A percentile compares a stretch with the other conserved stretches of the same genome.
Conservation (phyloP, 768 basidiomycete species). For the Crepidotus variabilis region DNA sequence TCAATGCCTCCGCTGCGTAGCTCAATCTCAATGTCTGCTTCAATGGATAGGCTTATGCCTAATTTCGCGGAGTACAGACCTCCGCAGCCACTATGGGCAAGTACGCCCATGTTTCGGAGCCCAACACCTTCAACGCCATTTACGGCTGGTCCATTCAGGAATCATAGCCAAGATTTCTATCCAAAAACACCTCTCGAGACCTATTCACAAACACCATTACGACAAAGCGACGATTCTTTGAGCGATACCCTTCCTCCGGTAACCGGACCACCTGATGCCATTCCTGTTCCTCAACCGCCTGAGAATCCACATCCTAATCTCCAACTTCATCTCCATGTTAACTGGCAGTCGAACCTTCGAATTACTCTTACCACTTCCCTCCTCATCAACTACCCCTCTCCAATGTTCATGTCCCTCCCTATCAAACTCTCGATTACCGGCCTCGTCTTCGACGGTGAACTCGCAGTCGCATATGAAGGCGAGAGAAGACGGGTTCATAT, state of each 20-base stretch:
- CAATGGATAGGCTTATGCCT: slow-evolving; percentile 40
- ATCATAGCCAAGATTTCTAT: slow-evolving; percentile 15
- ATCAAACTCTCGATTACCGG: slow-evolving; percentile 92
- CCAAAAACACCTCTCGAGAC: not conserved
- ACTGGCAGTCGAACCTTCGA: slow-evolving; percentile 85
- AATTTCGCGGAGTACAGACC: slow-evolving; percentile 34
- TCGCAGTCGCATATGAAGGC: slow-evolving; percentile 91
- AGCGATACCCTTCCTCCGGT: slow-evolving; percentile 18
- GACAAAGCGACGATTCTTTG: slow-evolving; percentile 10
- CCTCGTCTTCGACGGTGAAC: slow-evolving; percentile 79
- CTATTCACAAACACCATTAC: slow-evolving; percentile 4
- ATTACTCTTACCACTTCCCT: slow-evolving; percentile 89
- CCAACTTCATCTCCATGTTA: slow-evolving; percentile 83
- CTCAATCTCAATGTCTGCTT: slow-evolving; percentile 21
- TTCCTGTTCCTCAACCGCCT: slow-evolving; percentile 17
- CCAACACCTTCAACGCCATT: slow-evolving; percentile 27
- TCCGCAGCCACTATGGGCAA: slow-evolving; percentile 21
- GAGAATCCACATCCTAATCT: slow-evolving; percentile 59
- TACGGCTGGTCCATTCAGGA: slow-evolving; percentile 18
- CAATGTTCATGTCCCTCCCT: slow-evolving; percentile 94
- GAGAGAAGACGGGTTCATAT: slow-evolving; percentile 77
- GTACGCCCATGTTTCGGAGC: slow-evolving; percentile 22
- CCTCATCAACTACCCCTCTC: slow-evolving; percentile 95
- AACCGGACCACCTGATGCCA: slow-evolving; percentile 13
- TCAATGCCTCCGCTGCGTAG: slow-evolving; percentile 47